A percentile compares a stretch with the other conserved stretches of the same genome.
These are phyloP conservation scores for Lentithecium fluviatile DNA, from an alignment of 495 filamentous ascomycete genomes.

Conservation along the genomic window DNA sequence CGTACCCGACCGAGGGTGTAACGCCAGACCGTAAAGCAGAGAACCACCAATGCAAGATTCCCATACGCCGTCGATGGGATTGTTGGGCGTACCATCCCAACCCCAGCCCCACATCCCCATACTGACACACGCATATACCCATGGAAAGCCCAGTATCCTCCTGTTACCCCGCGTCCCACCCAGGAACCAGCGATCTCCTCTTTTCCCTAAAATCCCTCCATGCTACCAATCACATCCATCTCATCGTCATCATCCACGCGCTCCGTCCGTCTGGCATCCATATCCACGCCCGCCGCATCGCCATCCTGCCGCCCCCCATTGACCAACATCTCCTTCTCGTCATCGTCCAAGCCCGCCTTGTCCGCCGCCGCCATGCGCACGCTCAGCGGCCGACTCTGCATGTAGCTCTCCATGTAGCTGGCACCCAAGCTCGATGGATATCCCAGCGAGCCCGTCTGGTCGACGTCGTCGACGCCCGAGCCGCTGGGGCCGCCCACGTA, in stretches of 20 bases:
- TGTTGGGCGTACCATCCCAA: too few species aligned
- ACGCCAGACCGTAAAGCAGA: not conserved
- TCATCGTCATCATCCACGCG: not conserved
- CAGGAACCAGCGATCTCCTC: not conserved
- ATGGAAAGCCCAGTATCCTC: too few species aligned
- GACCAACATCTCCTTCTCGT: constrained; percentile 23
- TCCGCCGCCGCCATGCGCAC: constrained; percentile 30
- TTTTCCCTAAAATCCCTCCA: not conserved
- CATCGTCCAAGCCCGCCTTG: constrained; percentile 22
- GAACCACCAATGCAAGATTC: too few species aligned
- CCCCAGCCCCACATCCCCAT: too few species aligned
- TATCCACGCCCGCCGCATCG: not conserved
- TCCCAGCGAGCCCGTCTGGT: constrained; percentile 29
- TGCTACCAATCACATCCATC: not conserved
- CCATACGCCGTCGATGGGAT: too few species aligned
- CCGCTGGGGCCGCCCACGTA: constrained; percentile 32
- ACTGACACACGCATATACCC: too few species aligned
- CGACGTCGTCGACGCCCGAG: constrained; percentile 30
- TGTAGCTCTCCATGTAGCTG: constrained; percentile 34
- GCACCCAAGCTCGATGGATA: constrained; percentile 31
- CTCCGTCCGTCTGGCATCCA: not conserved
- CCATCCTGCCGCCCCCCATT: not conserved
- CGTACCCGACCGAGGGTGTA: not conserved
- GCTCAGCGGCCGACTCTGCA: constrained; percentile 30
- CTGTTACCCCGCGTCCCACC: too few species aligned